These are phyloP conservation scores for Cystobasidium sp. DNA, from an alignment of 1,284 basidiomycete species.

Conservation along the genomic window DNA sequence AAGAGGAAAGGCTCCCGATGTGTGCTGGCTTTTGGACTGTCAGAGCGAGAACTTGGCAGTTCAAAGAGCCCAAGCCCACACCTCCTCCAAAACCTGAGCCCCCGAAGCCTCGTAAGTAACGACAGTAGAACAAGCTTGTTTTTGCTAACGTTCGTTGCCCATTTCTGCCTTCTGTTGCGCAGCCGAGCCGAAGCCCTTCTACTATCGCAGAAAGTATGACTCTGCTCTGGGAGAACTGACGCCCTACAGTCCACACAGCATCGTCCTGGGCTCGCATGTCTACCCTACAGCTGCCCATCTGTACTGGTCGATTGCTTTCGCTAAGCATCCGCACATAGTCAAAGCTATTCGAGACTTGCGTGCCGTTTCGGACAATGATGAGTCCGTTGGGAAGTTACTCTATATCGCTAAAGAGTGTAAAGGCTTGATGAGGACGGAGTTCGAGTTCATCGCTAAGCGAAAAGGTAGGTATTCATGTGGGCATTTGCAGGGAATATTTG, in stretches of 20 bases:
- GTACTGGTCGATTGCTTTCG: conserved; percentile 11
- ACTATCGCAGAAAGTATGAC: conserved; percentile 8
- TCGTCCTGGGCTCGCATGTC: neutral
- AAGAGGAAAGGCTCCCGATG: too few relatives aligned
- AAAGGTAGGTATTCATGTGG: neutral
- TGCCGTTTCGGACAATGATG: conserved; percentile 3
- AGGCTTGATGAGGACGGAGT: neutral
- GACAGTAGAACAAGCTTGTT: neutral
- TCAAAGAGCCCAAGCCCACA: neutral
- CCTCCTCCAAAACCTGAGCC: neutral
- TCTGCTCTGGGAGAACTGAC: neutral
- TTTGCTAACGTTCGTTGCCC: neutral
- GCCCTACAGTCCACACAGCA: conserved; percentile 4
- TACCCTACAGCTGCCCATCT: conserved; percentile 24
- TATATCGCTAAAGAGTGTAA: conserved; percentile 2
- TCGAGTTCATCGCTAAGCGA: neutral
- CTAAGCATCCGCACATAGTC: neutral
- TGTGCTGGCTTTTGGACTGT: conserved; percentile 12
- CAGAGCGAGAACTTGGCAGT: conserved; percentile 7
- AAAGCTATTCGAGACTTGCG: conserved; percentile 6
- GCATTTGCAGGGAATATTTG: neutral
- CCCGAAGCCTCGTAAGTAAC: neutral
- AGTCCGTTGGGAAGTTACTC: conserved; percentile 13
- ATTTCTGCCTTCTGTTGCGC: too few relatives aligned
- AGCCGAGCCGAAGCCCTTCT: conserved; percentile 3